Percentiles rank a stretch among this genome's conserved stretches.
Evolutionary conservation across 2,329 filamentous ascomycete genomes (phyloP).

Genomic region (Cyanodermella asteris): DNA sequence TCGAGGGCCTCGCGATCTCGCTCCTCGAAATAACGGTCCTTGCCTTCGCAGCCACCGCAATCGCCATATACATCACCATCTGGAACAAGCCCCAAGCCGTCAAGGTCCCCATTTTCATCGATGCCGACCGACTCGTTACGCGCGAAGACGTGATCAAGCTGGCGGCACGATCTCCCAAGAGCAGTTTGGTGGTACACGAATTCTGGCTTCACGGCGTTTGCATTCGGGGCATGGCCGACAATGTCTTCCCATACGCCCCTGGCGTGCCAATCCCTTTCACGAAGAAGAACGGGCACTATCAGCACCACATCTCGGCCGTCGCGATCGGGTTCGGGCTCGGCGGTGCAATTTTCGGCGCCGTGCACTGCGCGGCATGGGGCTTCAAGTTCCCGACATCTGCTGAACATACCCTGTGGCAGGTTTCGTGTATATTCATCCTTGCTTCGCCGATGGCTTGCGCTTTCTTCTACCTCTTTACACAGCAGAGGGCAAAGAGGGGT

Average conservation of each 20-base stretch:
- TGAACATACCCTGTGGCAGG: constrained; percentile 9
- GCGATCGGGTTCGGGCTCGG: constrained; percentile 5
- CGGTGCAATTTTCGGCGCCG: constrained; percentile 7
- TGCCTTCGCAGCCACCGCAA: constrained; percentile 9
- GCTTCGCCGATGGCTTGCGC: constrained; percentile 1
- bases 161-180: constrained; percentile 2
- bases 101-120: constrained; percentile 6
- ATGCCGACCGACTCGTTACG: constrained; percentile 4
- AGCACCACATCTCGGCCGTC: constrained; percentile 4
- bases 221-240: constrained; percentile 5
- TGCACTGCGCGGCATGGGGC: constrained; percentile 11
- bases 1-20: constrained; percentile 10
- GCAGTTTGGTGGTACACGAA: constrained; percentile 2
- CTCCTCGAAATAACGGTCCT: constrained; percentile 10
- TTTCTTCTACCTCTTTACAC: constrained; percentile 1
- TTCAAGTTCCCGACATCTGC: constrained; percentile 9
- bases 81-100: constrained; percentile 10
- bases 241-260: constrained; percentile 3
- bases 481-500: background rate
- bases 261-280: constrained; percentile 1
- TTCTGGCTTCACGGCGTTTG: constrained; percentile 5
- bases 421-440: constrained; percentile 2
- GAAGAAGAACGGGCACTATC: background rate
- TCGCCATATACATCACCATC: constrained; percentile 7
- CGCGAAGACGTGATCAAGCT: constrained; percentile 2